These are phyloP conservation scores for Solanum appendiculatum DNA, from an alignment of 257 asterid genomes.

Conservation along the genomic window DNA sequence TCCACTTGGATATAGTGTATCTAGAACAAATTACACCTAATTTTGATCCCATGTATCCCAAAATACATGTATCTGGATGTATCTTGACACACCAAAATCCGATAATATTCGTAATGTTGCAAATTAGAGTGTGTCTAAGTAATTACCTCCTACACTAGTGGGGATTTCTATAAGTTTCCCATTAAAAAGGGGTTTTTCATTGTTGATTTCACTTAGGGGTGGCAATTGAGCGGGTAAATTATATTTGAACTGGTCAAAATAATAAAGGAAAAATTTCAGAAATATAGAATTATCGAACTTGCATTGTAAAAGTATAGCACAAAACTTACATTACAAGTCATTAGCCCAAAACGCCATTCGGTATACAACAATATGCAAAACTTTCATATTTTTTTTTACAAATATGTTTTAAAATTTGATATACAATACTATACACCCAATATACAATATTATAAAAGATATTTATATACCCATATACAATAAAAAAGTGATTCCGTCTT, in stretches of 20 bases:
- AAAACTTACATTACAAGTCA: neutral
- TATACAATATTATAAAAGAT: no score
- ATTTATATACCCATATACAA: no score
- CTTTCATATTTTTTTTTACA: no score
- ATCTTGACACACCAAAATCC: neutral
- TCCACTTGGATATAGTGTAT: neutral
- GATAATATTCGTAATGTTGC: neutral
- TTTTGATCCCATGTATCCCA: neutral
- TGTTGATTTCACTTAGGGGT: neutral
- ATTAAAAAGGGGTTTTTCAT: neutral
- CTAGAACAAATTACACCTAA: neutral
- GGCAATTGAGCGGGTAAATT: neutral
- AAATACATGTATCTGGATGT: no score
- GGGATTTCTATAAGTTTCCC: no score
- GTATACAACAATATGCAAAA: no score
- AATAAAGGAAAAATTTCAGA: no score
- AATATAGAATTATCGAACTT: no score
- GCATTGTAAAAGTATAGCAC: neutral
- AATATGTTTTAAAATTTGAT: no score
- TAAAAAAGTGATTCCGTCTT: no score
- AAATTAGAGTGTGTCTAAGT: neutral
- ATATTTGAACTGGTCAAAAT: neutral
- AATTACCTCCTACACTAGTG: neutral
- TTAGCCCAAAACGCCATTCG: neutral
- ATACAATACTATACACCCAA: no score